Evolutionary conservation across 2,329 filamentous ascomycete genomes (phyloP).

Genomic region (Teratosphaeria gauchensis): DNA sequence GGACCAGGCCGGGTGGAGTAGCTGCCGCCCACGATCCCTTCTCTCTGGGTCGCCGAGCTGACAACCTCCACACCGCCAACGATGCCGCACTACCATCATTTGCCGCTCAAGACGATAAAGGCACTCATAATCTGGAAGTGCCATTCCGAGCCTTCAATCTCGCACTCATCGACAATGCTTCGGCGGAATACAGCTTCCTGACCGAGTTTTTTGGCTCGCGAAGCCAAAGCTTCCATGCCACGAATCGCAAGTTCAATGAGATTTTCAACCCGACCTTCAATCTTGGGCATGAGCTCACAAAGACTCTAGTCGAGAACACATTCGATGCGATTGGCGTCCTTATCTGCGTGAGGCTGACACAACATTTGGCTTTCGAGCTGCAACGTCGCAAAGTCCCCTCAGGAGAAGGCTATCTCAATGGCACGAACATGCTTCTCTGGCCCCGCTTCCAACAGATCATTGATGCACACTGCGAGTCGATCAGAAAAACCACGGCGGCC

Average conservation of each 20-base stretch:
- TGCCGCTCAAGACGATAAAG: conserved; percentile 80
- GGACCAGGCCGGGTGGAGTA: conserved; percentile 11
- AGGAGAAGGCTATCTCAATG: conserved; percentile 86
- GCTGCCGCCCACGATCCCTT: conserved; percentile 63
- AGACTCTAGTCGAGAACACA: conserved; percentile 62
- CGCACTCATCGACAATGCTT: conserved; percentile 85
- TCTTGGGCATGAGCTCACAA: conserved; percentile 70
- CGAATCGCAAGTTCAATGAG: conserved; percentile 74
- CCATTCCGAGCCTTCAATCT: conserved; percentile 93
- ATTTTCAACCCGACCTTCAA: conserved; percentile 85
- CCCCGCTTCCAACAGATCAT: conserved; percentile 90
- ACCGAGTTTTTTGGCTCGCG: conserved; percentile 67
- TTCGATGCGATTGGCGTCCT: conserved; percentile 80
- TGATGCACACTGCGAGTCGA: conserved; percentile 82
- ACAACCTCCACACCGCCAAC: conserved; percentile 65
- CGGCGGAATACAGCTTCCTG: conserved; percentile 89
- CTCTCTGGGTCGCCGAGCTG: conserved; percentile 75
- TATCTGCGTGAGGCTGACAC: conserved; percentile 86
- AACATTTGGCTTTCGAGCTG: conserved; percentile 87
- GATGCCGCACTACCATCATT: conserved; percentile 76
- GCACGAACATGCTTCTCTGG: conserved; percentile 92
- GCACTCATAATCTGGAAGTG: conserved; percentile 76
- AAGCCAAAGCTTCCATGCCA: conserved; percentile 62
- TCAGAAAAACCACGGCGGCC: conserved; percentile 50
- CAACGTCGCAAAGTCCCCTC: conserved; percentile 85